Conservation (phyloP, 2,329 filamentous ascomycete species). For the Ceratocystis ficicola region DNA sequence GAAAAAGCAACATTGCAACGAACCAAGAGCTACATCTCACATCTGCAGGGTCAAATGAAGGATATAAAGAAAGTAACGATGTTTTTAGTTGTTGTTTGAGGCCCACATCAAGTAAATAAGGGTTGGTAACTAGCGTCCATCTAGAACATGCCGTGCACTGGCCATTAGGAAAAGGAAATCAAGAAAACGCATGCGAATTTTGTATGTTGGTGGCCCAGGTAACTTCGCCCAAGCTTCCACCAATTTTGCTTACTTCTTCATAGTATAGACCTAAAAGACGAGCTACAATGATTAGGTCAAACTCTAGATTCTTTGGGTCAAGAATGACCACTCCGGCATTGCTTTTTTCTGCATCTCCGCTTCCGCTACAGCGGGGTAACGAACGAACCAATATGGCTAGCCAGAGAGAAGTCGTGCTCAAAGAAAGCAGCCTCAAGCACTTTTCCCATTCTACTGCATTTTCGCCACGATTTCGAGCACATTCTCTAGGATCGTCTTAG, state of each 20-base stretch:
- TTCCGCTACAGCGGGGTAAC: not conserved
- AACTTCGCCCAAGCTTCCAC: not conserved
- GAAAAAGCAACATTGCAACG: not conserved
- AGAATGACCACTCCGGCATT: not conserved
- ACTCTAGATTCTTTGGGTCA: not conserved
- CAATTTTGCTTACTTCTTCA: not conserved
- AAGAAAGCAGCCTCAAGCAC: not conserved
- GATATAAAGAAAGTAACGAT: not conserved
- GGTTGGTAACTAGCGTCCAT: not conserved
- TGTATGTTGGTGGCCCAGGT: not conserved
- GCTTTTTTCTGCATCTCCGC: not conserved
- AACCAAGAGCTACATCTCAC: not conserved
- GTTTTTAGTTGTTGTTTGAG: not conserved
- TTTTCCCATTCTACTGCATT: not conserved
- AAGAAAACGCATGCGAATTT: not conserved
- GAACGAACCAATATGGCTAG: not conserved
- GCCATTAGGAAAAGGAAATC: not conserved
- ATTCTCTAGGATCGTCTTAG: too few relatives aligned
- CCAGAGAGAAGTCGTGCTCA: not conserved
- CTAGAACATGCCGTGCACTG: not conserved
- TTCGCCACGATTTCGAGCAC: too few relatives aligned
- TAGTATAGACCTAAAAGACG: not conserved
- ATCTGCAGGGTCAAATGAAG: not conserved
- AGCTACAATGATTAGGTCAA: not conserved
- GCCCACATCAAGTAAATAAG: not conserved